These are phyloP conservation scores for Spathaspora boniae DNA, from an alignment of 805 yeast genomes.

Conservation along the genomic window DNA sequence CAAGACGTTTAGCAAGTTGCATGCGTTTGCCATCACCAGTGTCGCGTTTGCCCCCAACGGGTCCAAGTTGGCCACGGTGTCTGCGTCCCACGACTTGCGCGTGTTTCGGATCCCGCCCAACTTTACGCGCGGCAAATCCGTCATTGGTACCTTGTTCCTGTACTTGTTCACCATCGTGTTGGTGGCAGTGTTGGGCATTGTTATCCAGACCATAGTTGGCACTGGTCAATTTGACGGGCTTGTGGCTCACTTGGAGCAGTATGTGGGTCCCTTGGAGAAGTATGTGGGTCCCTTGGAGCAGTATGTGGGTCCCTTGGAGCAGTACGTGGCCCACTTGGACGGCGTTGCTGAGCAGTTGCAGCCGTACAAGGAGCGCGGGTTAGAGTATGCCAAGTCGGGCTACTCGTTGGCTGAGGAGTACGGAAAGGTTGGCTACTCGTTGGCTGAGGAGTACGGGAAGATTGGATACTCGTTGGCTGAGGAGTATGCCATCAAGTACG, in stretches of 20 bases:
- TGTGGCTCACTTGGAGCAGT: slow-evolving; percentile 14
- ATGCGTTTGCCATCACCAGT: slow-evolving; percentile 73
- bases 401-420: slow-evolving; percentile 24
- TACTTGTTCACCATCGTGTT: slow-evolving; percentile 32
- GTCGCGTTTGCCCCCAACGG: slow-evolving; percentile 70
- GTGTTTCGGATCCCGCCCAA: slow-evolving; percentile 58
- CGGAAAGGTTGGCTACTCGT: slow-evolving; percentile 20
- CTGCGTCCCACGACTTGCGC: slow-evolving; percentile 73
- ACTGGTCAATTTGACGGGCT: slow-evolving; percentile 30
- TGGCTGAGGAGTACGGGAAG: slow-evolving; percentile 18
- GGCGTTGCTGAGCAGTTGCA: slow-evolving; percentile 22
- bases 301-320: slow-evolving; percentile 30
- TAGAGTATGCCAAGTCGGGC: slow-evolving; percentile 23
- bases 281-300: slow-evolving; percentile 15
- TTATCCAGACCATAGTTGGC: slow-evolving; percentile 32
- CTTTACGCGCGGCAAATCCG: slow-evolving; percentile 34
- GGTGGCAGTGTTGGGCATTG: slow-evolving; percentile 28
- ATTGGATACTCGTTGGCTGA: slow-evolving; percentile 6
- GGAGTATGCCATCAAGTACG: slow-evolving; percentile 6
- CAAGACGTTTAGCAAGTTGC: slow-evolving; percentile 57
- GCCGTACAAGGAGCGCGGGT: slow-evolving; percentile 15
- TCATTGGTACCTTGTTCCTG: slow-evolving; percentile 29
- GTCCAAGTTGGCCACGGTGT: slow-evolving; percentile 61
- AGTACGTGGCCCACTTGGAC: slow-evolving; percentile 16
- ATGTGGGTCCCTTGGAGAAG: slow-evolving; percentile 31